Percentiles rank a stretch among this genome's conserved stretches.
phyloP scores from a whole-genome alignment of 495 filamentous ascomycete genomes.

The Xylaria scruposa region DNA sequence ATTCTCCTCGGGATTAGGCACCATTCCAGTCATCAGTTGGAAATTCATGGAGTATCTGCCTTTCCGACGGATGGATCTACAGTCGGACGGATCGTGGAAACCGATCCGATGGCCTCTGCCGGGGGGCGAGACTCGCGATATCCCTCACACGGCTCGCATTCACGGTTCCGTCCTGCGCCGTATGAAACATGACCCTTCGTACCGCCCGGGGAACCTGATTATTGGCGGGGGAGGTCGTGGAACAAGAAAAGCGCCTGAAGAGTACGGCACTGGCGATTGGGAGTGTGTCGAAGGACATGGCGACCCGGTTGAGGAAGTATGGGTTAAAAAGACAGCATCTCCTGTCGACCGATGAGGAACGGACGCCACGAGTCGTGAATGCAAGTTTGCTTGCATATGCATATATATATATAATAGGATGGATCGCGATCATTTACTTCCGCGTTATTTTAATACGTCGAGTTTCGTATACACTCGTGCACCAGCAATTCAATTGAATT shows the following conservation, averaged over 20 bases:
- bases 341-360: not conserved
- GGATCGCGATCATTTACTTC: not conserved
- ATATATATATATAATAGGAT: not conserved
- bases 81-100: constrained; percentile 77
- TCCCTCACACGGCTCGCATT: constrained; percentile 72
- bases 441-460: not conserved
- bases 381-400: not conserved
- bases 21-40: constrained; percentile 71
- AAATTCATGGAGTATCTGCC: constrained; percentile 86
- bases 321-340: constrained; percentile 43
- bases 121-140: constrained; percentile 80
- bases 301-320: constrained; percentile 71
- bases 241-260: constrained; percentile 59
- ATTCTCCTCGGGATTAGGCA: constrained; percentile 67
- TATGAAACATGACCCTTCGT: constrained; percentile 68
- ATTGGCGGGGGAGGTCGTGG: constrained; percentile 82
- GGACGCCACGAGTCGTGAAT: not conserved
- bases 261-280: constrained; percentile 78
- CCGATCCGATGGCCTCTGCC: constrained; percentile 83
- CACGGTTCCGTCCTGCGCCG: constrained; percentile 77
- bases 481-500: not conserved
- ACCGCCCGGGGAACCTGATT: constrained; percentile 83
- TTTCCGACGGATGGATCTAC: constrained; percentile 83
- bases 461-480: not conserved
- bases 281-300: constrained; percentile 66